Evolutionary conservation across 805 yeast species (phyloP), one percentile per base, ranked within the genome.

Genomic region (Candida parachauliodes): DNA sequence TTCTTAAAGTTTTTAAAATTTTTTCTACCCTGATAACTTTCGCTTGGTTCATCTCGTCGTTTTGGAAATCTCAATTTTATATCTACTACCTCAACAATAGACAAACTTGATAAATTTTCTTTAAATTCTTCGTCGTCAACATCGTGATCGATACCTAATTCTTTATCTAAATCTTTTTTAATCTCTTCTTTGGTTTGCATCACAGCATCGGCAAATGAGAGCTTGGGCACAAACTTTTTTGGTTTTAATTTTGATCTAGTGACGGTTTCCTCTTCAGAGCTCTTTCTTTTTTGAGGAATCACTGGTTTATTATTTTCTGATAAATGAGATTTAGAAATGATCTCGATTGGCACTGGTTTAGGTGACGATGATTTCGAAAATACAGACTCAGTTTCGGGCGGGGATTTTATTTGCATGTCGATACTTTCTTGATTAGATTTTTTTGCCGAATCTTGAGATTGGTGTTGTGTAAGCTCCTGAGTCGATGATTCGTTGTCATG

Each of bases 1-100:
- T 62, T 63, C 21, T 41, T 47, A 43, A 63, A 63, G 8, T 39
- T 54, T 41, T 63, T 63, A 47, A 61, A 61, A 37, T 63, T 62
- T 36, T 52, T 55, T 14, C 58, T 42, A 8, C 48, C 54, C 12
- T 31, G 12, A 27, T 46, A 40, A 15, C 40, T 36, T 3, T 22
- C 30, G n/a, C n/a, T n/a, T n/a, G n/a, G n/a, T 7, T 15, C 20
- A 18, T 16, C 18, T 10, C 30, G 14, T 8, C 2, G 21, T 10
- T 34, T 21, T 2, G 33, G 14, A 6, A 9, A 26, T 28, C 63
- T 33, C 8, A 47, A 20, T 9, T 35, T 33, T 2, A 63, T 41
- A 16, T 53, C 55, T 6, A 55, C 55, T 6, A 50, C 46, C 39
- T 63, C 68, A 4, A 63, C 66, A 11, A 60, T 53, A 0, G 59